A percentile compares a stretch with the other conserved stretches of the same genome.
phyloP scores from a whole-genome alignment of 495 filamentous ascomycete genomes.

The Tetracladium setigerum region DNA sequence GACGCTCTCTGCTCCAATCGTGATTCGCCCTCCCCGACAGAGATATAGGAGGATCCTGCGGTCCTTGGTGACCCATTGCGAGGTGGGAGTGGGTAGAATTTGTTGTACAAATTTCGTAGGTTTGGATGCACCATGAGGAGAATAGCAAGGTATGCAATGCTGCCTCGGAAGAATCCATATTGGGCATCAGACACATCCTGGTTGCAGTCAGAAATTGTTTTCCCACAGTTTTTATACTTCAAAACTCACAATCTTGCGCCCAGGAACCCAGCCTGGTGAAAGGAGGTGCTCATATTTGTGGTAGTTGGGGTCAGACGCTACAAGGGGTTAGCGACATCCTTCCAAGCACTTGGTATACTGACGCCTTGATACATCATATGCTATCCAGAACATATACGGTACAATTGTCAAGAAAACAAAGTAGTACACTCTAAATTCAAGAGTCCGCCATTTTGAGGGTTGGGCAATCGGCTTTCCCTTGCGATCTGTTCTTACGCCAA shows the following conservation, averaged over 20 bases:
- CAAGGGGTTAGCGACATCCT: background rate
- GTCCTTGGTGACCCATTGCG: conserved; percentile 9
- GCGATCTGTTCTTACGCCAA: conserved; percentile 31
- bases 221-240: background rate
- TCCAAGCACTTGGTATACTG: conserved; percentile 18
- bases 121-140: conserved; percentile 72
- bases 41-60: conserved; percentile 20
- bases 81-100: conserved; percentile 7
- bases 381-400: conserved; percentile 86
- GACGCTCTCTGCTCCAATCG: conserved; percentile 67
- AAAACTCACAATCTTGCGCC: conserved; percentile 71
- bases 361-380: conserved; percentile 84
- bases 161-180: conserved; percentile 78
- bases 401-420: conserved; percentile 58
- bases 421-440: conserved; percentile 82
- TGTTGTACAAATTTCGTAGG: conserved; percentile 62
- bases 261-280: conserved; percentile 86
- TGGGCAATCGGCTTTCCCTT: conserved; percentile 36
- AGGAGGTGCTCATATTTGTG: conserved; percentile 62
- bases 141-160: conserved; percentile 69
- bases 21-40: conserved; percentile 49
- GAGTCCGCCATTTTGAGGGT: conserved; percentile 72
- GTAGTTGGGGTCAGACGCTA: conserved; percentile 80
- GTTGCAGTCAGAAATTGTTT: conserved; percentile 2
- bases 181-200: conserved; percentile 89